A percentile compares a stretch with the other conserved stretches of the same genome.
phyloP scores from a whole-genome alignment of 2,329 filamentous ascomycete species.

The Cladosporium colombiae region DNA sequence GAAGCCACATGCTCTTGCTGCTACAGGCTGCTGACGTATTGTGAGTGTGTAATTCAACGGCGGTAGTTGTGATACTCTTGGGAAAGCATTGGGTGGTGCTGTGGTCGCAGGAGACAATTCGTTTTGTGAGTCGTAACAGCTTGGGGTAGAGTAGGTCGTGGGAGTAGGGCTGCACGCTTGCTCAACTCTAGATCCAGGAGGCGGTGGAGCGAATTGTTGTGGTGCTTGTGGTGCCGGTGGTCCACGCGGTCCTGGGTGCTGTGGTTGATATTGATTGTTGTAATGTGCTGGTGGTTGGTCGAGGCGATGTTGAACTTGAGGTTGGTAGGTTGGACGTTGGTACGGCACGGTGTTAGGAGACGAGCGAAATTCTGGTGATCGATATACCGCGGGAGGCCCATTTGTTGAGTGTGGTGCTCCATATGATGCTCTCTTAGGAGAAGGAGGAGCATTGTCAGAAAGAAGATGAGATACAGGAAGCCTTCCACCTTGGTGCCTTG shows the following conservation, averaged over 20 bases:
- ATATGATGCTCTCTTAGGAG: constrained; percentile 32
- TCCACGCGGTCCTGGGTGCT: constrained; percentile 21
- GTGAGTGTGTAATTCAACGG: constrained; percentile 50
- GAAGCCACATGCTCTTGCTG: constrained; percentile 78
- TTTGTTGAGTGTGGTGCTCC: constrained; percentile 33
- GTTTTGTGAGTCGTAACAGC: constrained; percentile 23
- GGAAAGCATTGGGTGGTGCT: constrained; percentile 2
- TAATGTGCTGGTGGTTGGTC: constrained; percentile 23
- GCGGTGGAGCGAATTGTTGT: constrained; percentile 18
- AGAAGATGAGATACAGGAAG: constrained; percentile 32
- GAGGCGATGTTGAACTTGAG: constrained; percentile 21
- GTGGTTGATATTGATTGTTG: constrained; percentile 20
- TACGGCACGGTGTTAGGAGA: constrained; percentile 13
- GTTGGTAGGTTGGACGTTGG: constrained; percentile 33
- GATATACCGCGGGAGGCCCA: constrained; percentile 19
- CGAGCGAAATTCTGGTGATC: constrained; percentile 1
- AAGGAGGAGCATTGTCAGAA: constrained; percentile 24
- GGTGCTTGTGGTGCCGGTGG: constrained; percentile 10
- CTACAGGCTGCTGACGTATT: constrained; percentile 75
- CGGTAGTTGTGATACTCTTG: constrained; percentile 25
- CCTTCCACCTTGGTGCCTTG: constrained; percentile 10
- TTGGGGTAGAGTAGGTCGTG: constrained; percentile 24
- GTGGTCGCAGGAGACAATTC: constrained; percentile 5
- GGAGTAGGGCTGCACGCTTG: constrained; percentile 25
- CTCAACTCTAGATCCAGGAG: neutral